Evolutionary conservation across 140 eudicot genomes (phyloP), one percentile per base, ranked within the genome.

Genomic region (Stevia rebaudiana): DNA sequence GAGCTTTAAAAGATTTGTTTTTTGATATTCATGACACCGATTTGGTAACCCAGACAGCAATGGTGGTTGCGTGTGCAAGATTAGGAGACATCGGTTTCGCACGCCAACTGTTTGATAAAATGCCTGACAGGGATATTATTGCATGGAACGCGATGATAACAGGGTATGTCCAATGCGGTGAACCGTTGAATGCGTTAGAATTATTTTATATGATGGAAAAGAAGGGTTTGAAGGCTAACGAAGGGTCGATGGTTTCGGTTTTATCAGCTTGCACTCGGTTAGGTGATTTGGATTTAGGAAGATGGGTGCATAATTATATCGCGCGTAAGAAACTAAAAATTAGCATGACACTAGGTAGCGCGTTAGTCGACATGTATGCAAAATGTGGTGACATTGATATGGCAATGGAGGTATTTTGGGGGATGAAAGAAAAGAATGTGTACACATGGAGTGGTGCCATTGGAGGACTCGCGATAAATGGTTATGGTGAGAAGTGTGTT

Each of bases 301-400:
- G 36, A 36, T 39, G 66, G 50, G 66, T 50, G 18, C 66, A 61
- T 36, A 11, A 13, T 7, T 61, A 61, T 61, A 61, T 61, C 10
- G 50, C 11, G 35, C 28, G 35, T 61, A 61, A 61, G 50, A 39
- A 12, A 11, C 33, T 61, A 12, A 61, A 60, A 17, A 11, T 60
- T 4, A 15, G 19, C 11, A 18, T 60, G 15, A 60, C 31, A 1
- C 7, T 60, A 60, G 66, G 66, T 60, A 60, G 66, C 23, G 66
- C 66, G 33, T 25, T 87, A 23, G 58, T 83, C 58, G 91, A 83
- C 66, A 76, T 87, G 88, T 87, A 87, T 74, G 81, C 83, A 1
- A 83, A 83, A 74, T 81, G 83, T 68, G 86, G 76, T 12, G 51
- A 41, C 15, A 69, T 63, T 22, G 10, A 17, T 15, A 35, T 9